Conservation (phyloP, 192 early-diverging fungal species). For the Lobosporangium transversale region DNA sequence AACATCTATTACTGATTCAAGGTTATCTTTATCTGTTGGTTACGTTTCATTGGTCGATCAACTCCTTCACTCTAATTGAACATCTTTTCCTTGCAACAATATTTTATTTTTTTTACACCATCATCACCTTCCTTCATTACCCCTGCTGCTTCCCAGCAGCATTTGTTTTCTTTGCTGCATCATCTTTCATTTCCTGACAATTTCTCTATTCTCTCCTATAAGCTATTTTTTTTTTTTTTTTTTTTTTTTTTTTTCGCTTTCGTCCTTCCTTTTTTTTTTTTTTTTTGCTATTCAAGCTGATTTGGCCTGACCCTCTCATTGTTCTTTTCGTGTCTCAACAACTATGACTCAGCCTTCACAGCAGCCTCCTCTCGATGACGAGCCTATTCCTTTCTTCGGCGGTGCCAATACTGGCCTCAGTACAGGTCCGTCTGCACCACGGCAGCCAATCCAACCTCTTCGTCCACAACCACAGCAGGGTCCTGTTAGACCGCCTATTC, state of each 20-base stretch:
- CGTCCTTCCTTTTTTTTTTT: background rate
- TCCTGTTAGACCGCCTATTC: conserved; percentile 3
- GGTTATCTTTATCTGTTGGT: no score
- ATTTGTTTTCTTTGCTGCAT: background rate
- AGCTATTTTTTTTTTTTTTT: background rate
- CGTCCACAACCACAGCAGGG: conserved; percentile 26
- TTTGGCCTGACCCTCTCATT: background rate
- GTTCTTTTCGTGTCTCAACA: no score
- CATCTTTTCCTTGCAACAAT: no score
- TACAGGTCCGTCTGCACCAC: conserved; percentile 6
- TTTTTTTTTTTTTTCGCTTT: conserved; percentile 1
- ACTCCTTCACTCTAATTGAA: no score
- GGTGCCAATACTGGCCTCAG: conserved; percentile 13
- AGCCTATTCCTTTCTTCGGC: conserved; percentile 49
- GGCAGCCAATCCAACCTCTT: no score
- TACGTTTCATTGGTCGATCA: no score
- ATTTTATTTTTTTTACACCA: background rate
- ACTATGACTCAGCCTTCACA: conserved; percentile 18
- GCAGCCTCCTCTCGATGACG: conserved; percentile 41
- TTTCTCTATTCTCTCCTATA: background rate
- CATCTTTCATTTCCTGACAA: no score
- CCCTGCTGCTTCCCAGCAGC: background rate
- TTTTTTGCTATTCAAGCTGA: background rate
- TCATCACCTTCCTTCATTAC: background rate
- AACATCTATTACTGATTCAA: no score